A percentile compares a stretch with the other conserved stretches of the same genome.
These are phyloP conservation scores for Diaporthe capsici DNA, from an alignment of 2,329 filamentous ascomycete genomes.

Conservation along the genomic window DNA sequence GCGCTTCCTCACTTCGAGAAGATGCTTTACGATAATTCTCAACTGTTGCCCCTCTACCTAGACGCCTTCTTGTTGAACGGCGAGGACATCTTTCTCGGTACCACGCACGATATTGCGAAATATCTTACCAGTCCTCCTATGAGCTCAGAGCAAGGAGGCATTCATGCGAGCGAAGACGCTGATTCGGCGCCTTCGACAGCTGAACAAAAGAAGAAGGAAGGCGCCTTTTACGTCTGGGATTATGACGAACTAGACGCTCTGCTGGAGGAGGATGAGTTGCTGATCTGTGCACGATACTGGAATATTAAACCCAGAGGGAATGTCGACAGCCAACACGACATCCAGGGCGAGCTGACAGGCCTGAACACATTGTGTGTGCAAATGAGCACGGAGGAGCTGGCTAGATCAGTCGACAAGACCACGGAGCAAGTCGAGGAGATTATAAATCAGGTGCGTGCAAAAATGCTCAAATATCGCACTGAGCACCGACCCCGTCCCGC, in stretches of 20 bases:
- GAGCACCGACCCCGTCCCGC: conserved; percentile 79
- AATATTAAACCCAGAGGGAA: conserved; percentile 85
- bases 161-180: conserved; percentile 87
- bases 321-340: conserved; percentile 81
- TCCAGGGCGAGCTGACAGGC: conserved; percentile 89
- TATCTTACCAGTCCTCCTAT: conserved; percentile 83
- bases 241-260: conserved; percentile 83
- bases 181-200: conserved; percentile 79
- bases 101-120: conserved; percentile 52
- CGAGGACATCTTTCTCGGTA: conserved; percentile 75
- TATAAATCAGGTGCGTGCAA: conserved; percentile 74
- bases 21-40: conserved; percentile 90
- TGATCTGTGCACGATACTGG: conserved; percentile 83
- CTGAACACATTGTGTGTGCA: conserved; percentile 85
- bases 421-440: conserved; percentile 76
- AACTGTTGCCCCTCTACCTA: conserved; percentile 83
- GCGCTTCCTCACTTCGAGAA: conserved; percentile 93
- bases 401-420: conserved; percentile 77
- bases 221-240: conserved; percentile 92
- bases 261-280: conserved; percentile 72
- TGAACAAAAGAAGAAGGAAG: conserved; percentile 84
- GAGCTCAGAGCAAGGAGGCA: conserved; percentile 76
- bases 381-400: conserved; percentile 74
- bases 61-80: conserved; percentile 78
- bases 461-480: conserved; percentile 78